These are phyloP conservation scores for Globisporangium parvum DNA, from an alignment of 352 stramenopile species.

Conservation along the genomic window DNA sequence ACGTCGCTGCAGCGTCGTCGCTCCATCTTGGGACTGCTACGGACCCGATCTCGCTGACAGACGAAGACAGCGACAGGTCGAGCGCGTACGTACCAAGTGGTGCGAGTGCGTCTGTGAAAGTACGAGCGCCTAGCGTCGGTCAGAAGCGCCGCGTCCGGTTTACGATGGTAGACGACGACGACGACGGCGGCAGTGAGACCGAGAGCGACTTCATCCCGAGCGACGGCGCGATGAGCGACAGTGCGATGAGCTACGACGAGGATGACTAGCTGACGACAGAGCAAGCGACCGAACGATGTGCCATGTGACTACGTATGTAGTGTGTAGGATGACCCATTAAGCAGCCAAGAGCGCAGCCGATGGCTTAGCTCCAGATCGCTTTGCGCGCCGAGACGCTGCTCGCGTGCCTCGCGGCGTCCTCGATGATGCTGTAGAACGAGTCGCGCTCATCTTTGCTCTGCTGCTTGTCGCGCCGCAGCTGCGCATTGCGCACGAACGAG, in stretches of 20 bases:
- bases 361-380: conserved; percentile 8
- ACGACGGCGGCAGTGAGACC: conserved; percentile 2
- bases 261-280: no score
- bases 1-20: not conserved
- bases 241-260: conserved; percentile 1
- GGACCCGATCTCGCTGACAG: not conserved
- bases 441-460: conserved; percentile 27
- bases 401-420: conserved; percentile 31
- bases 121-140: no score
- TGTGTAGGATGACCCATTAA: no score
- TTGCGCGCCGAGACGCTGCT: not conserved
- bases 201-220: conserved; percentile 7
- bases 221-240: no score
- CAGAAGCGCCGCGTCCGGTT: conserved; percentile 6
- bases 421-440: conserved; percentile 74
- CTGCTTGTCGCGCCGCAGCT: conserved; percentile 54
- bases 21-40: not conserved
- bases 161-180: not conserved
- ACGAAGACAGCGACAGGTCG: not conserved
- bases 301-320: no score
- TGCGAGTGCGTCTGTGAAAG: no score
- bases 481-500: conserved; percentile 59
- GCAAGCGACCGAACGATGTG: no score
- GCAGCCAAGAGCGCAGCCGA: no score
- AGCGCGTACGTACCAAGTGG: no score